phyloP scores from a whole-genome alignment of 2,329 filamentous ascomycete genomes.

The Seiridium unicorne region DNA sequence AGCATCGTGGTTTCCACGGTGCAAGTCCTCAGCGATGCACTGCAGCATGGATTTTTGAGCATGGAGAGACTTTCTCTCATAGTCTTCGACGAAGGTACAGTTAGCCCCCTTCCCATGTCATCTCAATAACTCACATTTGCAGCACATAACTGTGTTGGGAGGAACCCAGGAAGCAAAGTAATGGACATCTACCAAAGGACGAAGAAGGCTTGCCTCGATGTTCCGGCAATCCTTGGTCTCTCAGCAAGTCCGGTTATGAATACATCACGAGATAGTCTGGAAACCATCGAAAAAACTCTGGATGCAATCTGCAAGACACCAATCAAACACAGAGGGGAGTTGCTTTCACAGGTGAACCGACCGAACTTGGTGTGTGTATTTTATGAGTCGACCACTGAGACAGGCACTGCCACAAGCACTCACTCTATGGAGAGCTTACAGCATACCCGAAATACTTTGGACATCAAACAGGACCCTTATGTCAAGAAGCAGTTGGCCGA shows the following conservation, averaged over 20 bases:
- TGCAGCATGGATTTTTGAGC: conserved; percentile 70
- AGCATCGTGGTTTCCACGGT: conserved; percentile 77
- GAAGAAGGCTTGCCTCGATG: conserved; percentile 30
- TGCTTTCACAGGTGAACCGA: conserved; percentile 66
- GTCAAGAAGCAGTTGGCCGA: conserved; percentile 45
- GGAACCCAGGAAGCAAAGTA: conserved; percentile 65
- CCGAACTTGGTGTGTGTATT: conserved; percentile 49
- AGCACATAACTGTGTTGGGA: conserved; percentile 74
- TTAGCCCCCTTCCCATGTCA: not conserved
- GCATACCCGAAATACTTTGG: conserved; percentile 38
- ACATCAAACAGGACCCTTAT: conserved; percentile 62
- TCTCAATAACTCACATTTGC: conserved; percentile 8
- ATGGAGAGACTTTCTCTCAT: conserved; percentile 65
- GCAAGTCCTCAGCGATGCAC: conserved; percentile 71
- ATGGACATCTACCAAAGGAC: conserved; percentile 69
- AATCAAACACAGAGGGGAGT: conserved; percentile 64
- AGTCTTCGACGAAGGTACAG: conserved; percentile 78
- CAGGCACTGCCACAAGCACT: conserved; percentile 13
- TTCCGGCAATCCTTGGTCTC: conserved; percentile 73
- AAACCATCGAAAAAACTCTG: conserved; percentile 66
- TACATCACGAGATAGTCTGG: conserved; percentile 52
- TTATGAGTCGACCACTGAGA: conserved; percentile 23
- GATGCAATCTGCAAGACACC: conserved; percentile 70
- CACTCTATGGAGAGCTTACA: conserved; percentile 42
- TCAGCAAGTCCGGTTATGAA: conserved; percentile 76